Evolutionary conservation across 2,329 filamentous ascomycete species (phyloP).

Genomic region (Botrytis elliptica): DNA sequence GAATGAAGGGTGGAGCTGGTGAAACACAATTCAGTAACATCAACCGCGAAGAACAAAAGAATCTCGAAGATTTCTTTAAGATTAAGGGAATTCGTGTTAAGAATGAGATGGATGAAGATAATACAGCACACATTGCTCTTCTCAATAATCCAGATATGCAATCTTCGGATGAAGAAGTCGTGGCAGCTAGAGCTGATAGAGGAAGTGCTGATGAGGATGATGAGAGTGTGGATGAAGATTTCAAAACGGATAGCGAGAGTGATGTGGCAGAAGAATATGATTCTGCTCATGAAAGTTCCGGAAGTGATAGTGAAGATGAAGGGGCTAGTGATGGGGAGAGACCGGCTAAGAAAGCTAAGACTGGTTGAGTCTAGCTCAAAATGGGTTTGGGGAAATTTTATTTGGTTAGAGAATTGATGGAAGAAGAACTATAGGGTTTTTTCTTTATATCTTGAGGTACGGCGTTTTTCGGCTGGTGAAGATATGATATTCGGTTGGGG

Average conservation of each 20-base stretch:
- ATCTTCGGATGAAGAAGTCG: conserved; percentile 75
- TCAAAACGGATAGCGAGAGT: conserved; percentile 85
- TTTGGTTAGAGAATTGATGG: neutral
- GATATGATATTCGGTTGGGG: neutral
- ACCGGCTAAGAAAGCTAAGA: conserved; percentile 50
- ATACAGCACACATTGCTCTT: conserved; percentile 70
- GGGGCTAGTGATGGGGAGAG: conserved; percentile 51
- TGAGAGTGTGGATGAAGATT: conserved; percentile 94
- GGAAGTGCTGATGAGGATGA: conserved; percentile 95
- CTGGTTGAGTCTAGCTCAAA: conserved; percentile 18
- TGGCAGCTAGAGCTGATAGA: conserved; percentile 67
- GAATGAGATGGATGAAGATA: conserved; percentile 96
- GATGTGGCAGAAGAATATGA: conserved; percentile 97
- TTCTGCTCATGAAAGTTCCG: conserved; percentile 83
- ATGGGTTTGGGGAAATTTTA: neutral
- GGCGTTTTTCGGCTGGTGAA: conserved; percentile 9
- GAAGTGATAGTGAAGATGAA: conserved; percentile 61
- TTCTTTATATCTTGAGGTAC: conserved; percentile 1
- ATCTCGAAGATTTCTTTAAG: conserved; percentile 96
- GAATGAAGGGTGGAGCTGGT: conserved; percentile 79
- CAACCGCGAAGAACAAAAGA: conserved; percentile 95
- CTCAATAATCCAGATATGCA: conserved; percentile 76
- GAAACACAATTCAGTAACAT: conserved; percentile 99
- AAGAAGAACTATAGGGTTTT: neutral
- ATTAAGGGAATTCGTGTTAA: conserved; percentile 92